Evolutionary conservation across 495 filamentous ascomycete genomes (phyloP), one percentile per base, ranked within the genome.

Genomic region (Aspergillus steynii): DNA sequence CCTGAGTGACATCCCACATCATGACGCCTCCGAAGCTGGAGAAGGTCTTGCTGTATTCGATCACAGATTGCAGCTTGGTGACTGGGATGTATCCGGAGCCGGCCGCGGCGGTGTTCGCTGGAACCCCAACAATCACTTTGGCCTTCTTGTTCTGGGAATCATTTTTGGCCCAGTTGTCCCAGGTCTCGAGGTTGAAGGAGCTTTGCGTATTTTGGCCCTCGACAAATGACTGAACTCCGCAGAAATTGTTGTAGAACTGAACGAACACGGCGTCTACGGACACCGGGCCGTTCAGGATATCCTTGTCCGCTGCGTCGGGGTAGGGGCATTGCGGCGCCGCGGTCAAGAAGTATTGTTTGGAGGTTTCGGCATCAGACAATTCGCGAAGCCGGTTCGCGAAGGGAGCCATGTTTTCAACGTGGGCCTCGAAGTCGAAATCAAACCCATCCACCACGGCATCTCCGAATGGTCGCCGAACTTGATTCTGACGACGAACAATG

Each of bases 241-340:
- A 90, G 65, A 75, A 85, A 77, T 88, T 89, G 82, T 91, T 88
- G 77, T 90, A 91, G 79, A 90, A 90, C 71, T 90, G 88, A 20
- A 90, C 81, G 67, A 81, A 88, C 37, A 90, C 75, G 53, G 86
- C 88, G 65, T 90, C 88, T 52, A 88, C 83, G 9, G 68, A 65
- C 32, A 85, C 77, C 9, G 73, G 71, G 2, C 74, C 78, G 59
- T 82, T 68, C 45, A 91, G 77, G 58, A 85, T 80, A 1, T 78
- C 75, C 62, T 85, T 78, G 64, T 85, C 79, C 15, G 86, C 80
- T 4, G 75, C 77, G 57, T 90, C 88, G 1, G 88, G 88, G 60
- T 81, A 85, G 0, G 82, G 77, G 67, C 88, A 91, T 66, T 90
- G 87, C 46, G 88, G 88, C 12, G 88, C 86, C 0, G 84, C 85